Evolutionary conservation across 768 basidiomycete species (phyloP), one percentile per base, ranked within the genome.

Genomic region (Termitomyces bulborhizus): DNA sequence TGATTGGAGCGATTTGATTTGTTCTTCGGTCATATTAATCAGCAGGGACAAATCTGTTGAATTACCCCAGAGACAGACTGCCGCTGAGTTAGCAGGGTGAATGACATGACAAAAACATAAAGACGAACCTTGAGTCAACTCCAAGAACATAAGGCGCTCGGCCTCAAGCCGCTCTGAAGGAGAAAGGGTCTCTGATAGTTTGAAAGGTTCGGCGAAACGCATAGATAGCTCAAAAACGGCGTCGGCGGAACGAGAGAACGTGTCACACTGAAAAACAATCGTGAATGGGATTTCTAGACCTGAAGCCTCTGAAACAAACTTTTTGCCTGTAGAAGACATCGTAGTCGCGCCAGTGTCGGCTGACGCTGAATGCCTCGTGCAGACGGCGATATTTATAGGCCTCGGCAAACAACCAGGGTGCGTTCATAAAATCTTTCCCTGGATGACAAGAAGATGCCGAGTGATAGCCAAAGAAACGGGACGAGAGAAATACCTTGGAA

Each of bases 1-100:
- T 13, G 93, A 94, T 67, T 98, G 95, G n/a, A 97, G 78, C 45
- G 87, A 82, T 68, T 93, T 94, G 73, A 98, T 97, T 69, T 97
- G 94, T 31, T 97, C 94, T 71, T 98, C 95, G 6, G 90, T 90
- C 94, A 97, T 96, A 72, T 98, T 92, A 70, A 97, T 98, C 56
- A 97, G 78, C 37, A 98, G 79, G 2, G 93, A 96, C 48, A 97
- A 77, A 70, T 97, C 95, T 48, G 95, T 98, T 8, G 94, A 93
- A 72, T 98, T 97, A 15, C 95, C 95, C 94, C 94, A 97, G 12
- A 96, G 78, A 66, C 93, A 96, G 51, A 97, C 93, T 91, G 47
- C 34, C 13, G 50, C 9, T 60, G 6, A 36, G 52, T 54, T 36
- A 46, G 46, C n/a, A 37, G n/a, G 41, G 8, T 43, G 24, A 56